Base-by-base conservation (phyloP, 129 eudicot genomes). In the Flaveria bidentis region DNA sequence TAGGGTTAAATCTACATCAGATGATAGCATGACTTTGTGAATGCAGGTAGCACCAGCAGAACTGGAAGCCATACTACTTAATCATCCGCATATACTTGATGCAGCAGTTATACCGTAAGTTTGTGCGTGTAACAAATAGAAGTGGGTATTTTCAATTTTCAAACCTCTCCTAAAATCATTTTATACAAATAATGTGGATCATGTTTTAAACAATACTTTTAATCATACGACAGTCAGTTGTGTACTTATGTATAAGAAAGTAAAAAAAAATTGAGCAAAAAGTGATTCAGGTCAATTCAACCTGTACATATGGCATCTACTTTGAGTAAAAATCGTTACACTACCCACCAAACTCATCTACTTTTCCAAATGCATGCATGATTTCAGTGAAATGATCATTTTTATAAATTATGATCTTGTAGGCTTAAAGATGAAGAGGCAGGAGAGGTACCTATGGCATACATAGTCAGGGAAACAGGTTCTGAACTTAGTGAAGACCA, bases 41-140 rank as follows among this genome's bases (percentile, higher is more conserved):
- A 73, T 83, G 86, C 83, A 90, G 90, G 97, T 88, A 52, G 97
- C 97, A 72, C 97, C 97, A 73, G 97, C 95, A 65, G 97, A 91
- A 84, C 72, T 88, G 46, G 95, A 91, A 85, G 88, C 92, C 75
- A 67, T 91, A 85, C 86, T 91, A 67, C 69, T 84, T 60, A 81
- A 80, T 33, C 97, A 91, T 80, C 86, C 88, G 6, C 75, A 83
- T 6, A 88, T 91, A 73, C 84, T 88, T 25, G 95, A 91, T 72
- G 91, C 95, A 22, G 97, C 97, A 78, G 94, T 88, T 46, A 79
- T 88, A 65, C 97, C 97, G 88, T 91, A 58, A 22, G 85, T 80
- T 16, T 61, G 11, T 49, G 76, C 58, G 39, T 60, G 73, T 11
- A 17, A 62, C 53, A 71, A n/a, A 6, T 26, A 62, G 6, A 44